Percentiles rank a stretch among this genome's conserved stretches.
Conservation (phyloP, 805 yeast species). For the Lachancea fermentati region DNA sequence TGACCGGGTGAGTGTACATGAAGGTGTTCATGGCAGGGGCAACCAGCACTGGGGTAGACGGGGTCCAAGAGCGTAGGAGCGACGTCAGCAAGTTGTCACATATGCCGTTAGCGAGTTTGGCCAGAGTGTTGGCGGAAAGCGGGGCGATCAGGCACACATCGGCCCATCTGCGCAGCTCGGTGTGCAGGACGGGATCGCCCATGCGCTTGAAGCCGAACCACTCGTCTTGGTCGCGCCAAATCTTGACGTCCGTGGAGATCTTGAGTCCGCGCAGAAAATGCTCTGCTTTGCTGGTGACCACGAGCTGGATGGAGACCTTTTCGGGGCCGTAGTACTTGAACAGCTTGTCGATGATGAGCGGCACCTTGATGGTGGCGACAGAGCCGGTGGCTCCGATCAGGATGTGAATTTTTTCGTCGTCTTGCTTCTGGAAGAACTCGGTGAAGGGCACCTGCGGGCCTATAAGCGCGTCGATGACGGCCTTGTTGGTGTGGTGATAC, state of each 20-base stretch:
- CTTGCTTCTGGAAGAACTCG: conserved; percentile 62
- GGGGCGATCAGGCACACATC: conserved; percentile 75
- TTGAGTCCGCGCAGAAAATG: conserved; percentile 61
- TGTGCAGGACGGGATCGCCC: conserved; percentile 73
- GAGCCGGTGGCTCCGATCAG: conserved; percentile 92
- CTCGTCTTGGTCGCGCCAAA: conserved; percentile 82
- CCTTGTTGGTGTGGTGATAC: conserved; percentile 41
- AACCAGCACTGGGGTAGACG: conserved; percentile 60
- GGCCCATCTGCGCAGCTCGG: conserved; percentile 80
- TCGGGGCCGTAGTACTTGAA: conserved; percentile 71
- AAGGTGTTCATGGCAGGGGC: conserved; percentile 90
- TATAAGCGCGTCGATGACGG: conserved; percentile 43
- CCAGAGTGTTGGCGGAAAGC: conserved; percentile 70
- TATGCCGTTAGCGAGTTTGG: conserved; percentile 69
- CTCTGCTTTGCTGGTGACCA: conserved; percentile 71
- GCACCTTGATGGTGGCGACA: conserved; percentile 93
- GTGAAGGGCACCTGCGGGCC: conserved; percentile 67
- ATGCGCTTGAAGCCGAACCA: conserved; percentile 51
- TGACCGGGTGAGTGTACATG: conserved; percentile 73
- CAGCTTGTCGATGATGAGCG: conserved; percentile 79
- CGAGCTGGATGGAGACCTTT: conserved; percentile 75
- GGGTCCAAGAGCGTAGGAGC: conserved; percentile 74
- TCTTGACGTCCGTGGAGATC: conserved; percentile 67
- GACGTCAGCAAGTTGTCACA: conserved; percentile 73
- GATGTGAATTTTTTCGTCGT: conserved; percentile 83